Evolutionary conservation across 805 yeast genomes (phyloP), one percentile per base, ranked within the genome.

Genomic region (Metschnikowia santaceciliae): DNA sequence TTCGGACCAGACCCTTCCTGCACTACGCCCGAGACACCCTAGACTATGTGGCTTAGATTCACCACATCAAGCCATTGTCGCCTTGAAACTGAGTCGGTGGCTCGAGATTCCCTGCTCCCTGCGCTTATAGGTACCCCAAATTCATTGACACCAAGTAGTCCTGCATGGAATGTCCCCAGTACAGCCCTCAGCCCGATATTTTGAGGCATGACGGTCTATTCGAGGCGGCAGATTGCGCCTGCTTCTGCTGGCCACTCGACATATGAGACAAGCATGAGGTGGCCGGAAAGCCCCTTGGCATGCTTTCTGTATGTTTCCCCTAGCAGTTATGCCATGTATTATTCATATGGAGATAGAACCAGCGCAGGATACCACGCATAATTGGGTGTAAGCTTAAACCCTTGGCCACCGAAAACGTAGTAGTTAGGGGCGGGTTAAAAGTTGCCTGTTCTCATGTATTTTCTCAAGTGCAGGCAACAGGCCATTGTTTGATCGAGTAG

Each of bases 71-170:
- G 37, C 46, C 38, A 32, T 20, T 33, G 46, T 32, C 30, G 36
- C 37, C 30, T 23, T 22, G 38, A 20, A 26, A 40, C 42, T 14
- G 45, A 42, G 45, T 32, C 35, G 36, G 36, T 32, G 37, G 14
- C 46, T 33, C 46, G 46, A 42, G 30, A 30, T 30, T 33, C 46
- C 37, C 19, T 33, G 46, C 20, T 22, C 34, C 37, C 30, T 42
- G 37, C 46, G 46, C 46, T 42, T 42, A 42, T 42, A 42, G 38
- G 38, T 42, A 33, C 46, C 46, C 34, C 20, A 42, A 42, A 20
- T 33, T 14, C 33, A 15, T 10, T 30, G 33, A 40, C 34, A 13
- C n/a, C 33, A 23, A 14, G 34, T 40, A 10, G 43, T 30, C 43
- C 43, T 40, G 43, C 43, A 40, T 26, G 30, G n/a, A 15, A 6